Evolutionary conservation across 352 stramenopile genomes (phyloP).

Genomic region (Phytophthora meadii): DNA sequence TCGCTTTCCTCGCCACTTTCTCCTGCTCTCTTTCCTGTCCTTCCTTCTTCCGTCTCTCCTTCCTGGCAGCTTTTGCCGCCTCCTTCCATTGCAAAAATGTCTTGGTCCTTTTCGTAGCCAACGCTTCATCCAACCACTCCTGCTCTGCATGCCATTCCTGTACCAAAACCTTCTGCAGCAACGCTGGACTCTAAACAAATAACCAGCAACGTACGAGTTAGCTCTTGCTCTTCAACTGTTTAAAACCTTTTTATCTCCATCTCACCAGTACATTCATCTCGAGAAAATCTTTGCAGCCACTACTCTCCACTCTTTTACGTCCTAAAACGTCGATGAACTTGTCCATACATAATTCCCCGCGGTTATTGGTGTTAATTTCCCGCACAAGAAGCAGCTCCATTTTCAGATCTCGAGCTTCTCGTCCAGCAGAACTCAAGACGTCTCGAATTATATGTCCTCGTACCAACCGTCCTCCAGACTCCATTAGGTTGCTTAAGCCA

Average conservation of each 20-base stretch:
- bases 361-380: conserved; percentile 65
- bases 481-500: too few relatives aligned
- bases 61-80: conserved; percentile 63
- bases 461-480: too few relatives aligned
- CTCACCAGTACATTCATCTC: conserved; percentile 85
- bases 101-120: conserved; percentile 62
- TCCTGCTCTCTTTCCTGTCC: conserved; percentile 57
- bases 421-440: conserved; percentile 4
- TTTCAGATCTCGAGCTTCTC: background rate
- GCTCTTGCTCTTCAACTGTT: background rate
- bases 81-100: conserved; percentile 73
- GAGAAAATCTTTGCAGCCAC: conserved; percentile 68
- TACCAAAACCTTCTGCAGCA: conserved; percentile 77
- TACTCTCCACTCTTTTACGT: conserved; percentile 46
- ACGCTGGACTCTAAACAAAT: conserved; percentile 34
- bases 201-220: conserved; percentile 17
- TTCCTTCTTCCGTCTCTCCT: conserved; percentile 65
- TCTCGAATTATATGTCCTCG: too few relatives aligned
- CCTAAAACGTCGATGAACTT: conserved; percentile 80
- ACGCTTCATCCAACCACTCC: conserved; percentile 60
- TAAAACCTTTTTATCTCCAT: background rate
- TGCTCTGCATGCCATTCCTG: conserved; percentile 69
- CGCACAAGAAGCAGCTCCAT: conserved; percentile 71
- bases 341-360: conserved; percentile 69
- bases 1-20: conserved; percentile 43